Conservation (phyloP, 371 early-diverging fungal species). For the Mucor sp. region DNA sequence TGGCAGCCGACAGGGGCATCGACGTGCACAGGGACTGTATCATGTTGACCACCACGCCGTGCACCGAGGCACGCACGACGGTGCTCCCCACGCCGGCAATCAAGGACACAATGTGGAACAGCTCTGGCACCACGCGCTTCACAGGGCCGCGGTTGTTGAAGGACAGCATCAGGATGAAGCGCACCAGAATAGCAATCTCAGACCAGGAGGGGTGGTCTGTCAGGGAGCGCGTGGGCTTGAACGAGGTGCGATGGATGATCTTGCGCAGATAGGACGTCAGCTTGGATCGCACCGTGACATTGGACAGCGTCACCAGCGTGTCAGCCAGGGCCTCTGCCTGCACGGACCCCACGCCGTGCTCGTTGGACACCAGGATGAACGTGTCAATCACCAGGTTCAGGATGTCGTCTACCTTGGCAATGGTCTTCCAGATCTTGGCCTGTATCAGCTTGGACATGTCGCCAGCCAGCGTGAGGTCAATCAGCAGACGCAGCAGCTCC, state of each 20-base stretch:
- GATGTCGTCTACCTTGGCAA: slow-evolving; percentile 77
- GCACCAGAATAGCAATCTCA: slow-evolving; percentile 80
- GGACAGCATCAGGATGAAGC: slow-evolving; percentile 85
- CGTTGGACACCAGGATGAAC: slow-evolving; percentile 74
- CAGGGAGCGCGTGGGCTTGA: slow-evolving; percentile 65
- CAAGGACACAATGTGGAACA: slow-evolving; percentile 79
- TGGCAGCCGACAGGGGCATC: slow-evolving; percentile 56
- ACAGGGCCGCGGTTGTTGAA: slow-evolving; percentile 75
- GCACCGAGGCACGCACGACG: slow-evolving; percentile 79
- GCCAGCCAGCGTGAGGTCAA: slow-evolving; percentile 81
- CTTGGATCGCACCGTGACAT: slow-evolving; percentile 74
- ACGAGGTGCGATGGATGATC: slow-evolving; percentile 64
- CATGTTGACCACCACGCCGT: slow-evolving; percentile 86
- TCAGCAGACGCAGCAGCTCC: slow-evolving; percentile 71
- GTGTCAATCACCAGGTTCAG: slow-evolving; percentile 76
- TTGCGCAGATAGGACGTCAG: slow-evolving; percentile 74
- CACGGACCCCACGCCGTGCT: slow-evolving; percentile 73
- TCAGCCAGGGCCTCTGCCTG: slow-evolving; percentile 84
- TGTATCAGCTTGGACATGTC: slow-evolving; percentile 81
- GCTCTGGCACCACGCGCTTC: slow-evolving; percentile 77
- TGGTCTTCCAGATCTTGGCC: slow-evolving; percentile 78
- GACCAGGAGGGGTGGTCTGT: slow-evolving; percentile 83
- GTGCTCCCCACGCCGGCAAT: slow-evolving; percentile 82
- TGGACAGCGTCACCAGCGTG: slow-evolving; percentile 78
- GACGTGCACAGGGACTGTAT: slow-evolving; percentile 83